These are phyloP conservation scores for Vigna nakashimae DNA, from an alignment of 306 rosid species.

Conservation along the genomic window DNA sequence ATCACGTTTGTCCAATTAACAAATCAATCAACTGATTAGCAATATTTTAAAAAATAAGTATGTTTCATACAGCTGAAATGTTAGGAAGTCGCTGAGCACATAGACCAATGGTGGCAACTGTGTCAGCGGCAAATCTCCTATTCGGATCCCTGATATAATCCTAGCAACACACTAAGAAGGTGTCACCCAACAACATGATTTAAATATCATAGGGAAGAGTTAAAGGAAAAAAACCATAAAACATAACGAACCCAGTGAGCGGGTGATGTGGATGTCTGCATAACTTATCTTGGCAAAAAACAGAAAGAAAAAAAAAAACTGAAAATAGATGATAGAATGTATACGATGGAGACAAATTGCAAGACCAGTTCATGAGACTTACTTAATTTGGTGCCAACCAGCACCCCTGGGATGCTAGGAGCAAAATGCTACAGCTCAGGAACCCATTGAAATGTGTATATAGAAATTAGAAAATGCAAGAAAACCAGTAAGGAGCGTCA, in stretches of 20 bases:
- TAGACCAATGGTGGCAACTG: constrained; percentile 90
- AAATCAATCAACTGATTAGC: constrained; percentile 31
- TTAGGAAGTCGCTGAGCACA: constrained; percentile 84
- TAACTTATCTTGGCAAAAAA: constrained; percentile 19
- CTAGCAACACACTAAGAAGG: constrained; percentile 71
- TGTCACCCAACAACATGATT: constrained; percentile 38
- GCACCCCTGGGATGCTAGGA: constrained; percentile 77
- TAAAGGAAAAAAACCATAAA: not conserved
- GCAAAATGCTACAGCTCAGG: constrained; percentile 93
- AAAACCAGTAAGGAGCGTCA: constrained; percentile 27
- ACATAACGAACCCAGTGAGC: constrained; percentile 19
- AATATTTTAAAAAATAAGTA: not conserved
- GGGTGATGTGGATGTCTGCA: constrained; percentile 26
- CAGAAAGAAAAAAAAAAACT: not conserved
- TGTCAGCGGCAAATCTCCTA: constrained; percentile 94
- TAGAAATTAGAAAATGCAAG: constrained; percentile 30
- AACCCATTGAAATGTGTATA: constrained; percentile 67
- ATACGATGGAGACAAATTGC: constrained; percentile 12
- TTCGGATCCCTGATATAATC: constrained; percentile 92
- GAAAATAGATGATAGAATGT: not conserved
- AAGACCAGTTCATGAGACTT: constrained; percentile 40
- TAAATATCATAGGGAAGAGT: constrained; percentile 29
- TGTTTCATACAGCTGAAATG: constrained; percentile 64
- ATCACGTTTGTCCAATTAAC: constrained; percentile 19
- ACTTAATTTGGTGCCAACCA: constrained; percentile 90